Conservation (phyloP, 2,329 filamentous ascomycete genomes). For the Trichoderma guizhouense region DNA sequence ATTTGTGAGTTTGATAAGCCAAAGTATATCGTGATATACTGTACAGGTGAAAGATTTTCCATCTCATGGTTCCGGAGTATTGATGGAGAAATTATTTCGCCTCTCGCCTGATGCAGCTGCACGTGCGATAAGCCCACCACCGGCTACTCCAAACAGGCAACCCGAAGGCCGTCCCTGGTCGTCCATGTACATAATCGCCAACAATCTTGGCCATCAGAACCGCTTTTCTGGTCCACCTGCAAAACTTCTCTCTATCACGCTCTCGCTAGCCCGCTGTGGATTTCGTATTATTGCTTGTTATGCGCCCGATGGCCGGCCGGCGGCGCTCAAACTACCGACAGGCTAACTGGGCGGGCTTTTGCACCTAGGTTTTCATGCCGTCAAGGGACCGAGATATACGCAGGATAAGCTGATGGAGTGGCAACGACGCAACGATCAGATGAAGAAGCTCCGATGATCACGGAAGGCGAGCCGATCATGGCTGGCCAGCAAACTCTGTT, state of each 20-base stretch:
- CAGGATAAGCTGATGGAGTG: background rate
- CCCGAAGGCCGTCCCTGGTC: background rate
- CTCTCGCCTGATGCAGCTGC: background rate
- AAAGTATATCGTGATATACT: background rate
- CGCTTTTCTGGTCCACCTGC: conserved; percentile 16
- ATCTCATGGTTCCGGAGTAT: background rate
- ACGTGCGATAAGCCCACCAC: background rate
- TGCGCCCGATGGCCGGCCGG: background rate
- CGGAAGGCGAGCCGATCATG: conserved; percentile 8
- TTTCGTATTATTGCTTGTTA: background rate
- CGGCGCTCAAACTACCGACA: conserved; percentile 1
- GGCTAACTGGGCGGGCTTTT: conserved; percentile 3
- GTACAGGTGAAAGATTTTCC: background rate
- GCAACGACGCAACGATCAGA: background rate
- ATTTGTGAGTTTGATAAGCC: background rate
- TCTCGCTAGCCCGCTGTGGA: background rate
- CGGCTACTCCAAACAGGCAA: conserved; percentile 1
- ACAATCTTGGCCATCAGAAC: conserved; percentile 5
- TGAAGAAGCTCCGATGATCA: background rate
- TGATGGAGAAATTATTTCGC: conserved; percentile 1
- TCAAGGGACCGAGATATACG: background rate
- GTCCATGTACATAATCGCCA: background rate
- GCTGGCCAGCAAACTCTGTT: background rate
- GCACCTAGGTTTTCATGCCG: background rate
- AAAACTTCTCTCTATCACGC: conserved; percentile 13